phyloP scores from a whole-genome alignment of 768 basidiomycete species.

The Trametes cingulata region DNA sequence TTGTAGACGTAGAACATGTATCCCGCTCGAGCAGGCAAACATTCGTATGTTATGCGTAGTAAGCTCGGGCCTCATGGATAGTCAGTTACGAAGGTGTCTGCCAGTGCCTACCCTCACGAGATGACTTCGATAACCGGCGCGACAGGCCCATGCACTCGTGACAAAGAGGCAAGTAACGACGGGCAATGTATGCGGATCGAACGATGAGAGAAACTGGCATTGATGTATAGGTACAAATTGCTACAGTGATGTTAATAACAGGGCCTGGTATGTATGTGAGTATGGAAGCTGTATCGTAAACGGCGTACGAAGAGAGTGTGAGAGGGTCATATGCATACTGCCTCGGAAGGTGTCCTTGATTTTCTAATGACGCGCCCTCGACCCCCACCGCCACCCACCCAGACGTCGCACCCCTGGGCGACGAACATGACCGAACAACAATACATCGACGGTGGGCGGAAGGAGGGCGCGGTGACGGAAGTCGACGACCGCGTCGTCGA shows the following conservation, averaged over 20 bases:
- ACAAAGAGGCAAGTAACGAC: too few species aligned
- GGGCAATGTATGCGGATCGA: too few species aligned
- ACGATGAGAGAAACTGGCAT: too few species aligned
- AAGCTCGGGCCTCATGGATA: not conserved
- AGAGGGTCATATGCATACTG: constrained; percentile 18
- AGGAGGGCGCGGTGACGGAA: constrained; percentile 7
- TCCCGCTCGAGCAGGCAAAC: too few species aligned
- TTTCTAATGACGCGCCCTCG: constrained; percentile 10
- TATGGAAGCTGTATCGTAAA: constrained; percentile 15
- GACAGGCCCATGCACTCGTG: too few species aligned
- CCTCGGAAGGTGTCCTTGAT: constrained; percentile 34
- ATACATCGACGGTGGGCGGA: constrained; percentile 8
- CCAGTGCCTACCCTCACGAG: too few species aligned
- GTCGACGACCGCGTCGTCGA: not conserved
- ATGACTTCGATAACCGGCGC: too few species aligned
- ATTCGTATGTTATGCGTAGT: not conserved
- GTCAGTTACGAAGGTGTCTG: too few species aligned
- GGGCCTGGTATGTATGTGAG: constrained; percentile 19
- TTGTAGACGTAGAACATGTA: constrained; percentile 16
- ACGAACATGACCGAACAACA: constrained; percentile 4
- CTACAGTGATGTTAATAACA: constrained; percentile 19
- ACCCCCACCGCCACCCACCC: constrained; percentile 15
- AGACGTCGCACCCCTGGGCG: constrained; percentile 15
- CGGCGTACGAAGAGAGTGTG: constrained; percentile 12
- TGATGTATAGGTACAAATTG: constrained; percentile 23